phyloP scores from a whole-genome alignment of 768 basidiomycete species.

The Daedaleopsis sinensis region DNA sequence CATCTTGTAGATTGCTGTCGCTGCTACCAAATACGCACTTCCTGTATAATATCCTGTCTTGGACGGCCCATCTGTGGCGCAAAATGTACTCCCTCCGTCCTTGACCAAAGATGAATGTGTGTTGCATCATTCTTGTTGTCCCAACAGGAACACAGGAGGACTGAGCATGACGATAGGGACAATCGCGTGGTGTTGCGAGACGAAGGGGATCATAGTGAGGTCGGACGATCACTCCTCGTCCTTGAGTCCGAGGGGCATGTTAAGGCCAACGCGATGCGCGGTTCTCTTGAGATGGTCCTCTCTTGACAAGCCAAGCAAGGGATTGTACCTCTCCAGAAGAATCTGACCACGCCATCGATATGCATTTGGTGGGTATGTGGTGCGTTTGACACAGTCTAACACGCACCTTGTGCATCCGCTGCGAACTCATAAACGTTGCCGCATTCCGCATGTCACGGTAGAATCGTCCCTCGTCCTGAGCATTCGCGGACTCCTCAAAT shows the following conservation, averaged over 20 bases:
- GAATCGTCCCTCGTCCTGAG: conserved; percentile 29
- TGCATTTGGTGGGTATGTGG: background rate
- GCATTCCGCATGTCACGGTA: conserved; percentile 59
- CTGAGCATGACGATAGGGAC: background rate
- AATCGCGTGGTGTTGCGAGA: background rate
- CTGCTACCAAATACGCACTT: background rate
- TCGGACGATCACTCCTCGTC: conserved; percentile 18
- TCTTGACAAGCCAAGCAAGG: conserved; percentile 73
- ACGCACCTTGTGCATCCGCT: conserved; percentile 76
- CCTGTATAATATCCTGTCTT: conserved; percentile 1
- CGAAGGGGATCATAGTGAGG: background rate
- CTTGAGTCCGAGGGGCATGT: conserved; percentile 66
- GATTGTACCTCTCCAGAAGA: conserved; percentile 87
- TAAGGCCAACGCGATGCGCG: conserved; percentile 82
- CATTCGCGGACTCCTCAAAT: conserved; percentile 44
- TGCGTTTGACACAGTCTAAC: background rate
- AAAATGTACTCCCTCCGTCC: background rate
- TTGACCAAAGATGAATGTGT: background rate
- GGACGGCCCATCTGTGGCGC: background rate
- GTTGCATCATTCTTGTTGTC: background rate
- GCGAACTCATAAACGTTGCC: conserved; percentile 69
- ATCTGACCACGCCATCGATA: conserved; percentile 44
- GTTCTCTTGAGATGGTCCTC: conserved; percentile 86
- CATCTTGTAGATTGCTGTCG: background rate
- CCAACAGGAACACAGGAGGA: background rate